These are phyloP conservation scores for Nymphaea thermarum DNA, from an alignment of 164 flowering plant species.

Conservation along the genomic window DNA sequence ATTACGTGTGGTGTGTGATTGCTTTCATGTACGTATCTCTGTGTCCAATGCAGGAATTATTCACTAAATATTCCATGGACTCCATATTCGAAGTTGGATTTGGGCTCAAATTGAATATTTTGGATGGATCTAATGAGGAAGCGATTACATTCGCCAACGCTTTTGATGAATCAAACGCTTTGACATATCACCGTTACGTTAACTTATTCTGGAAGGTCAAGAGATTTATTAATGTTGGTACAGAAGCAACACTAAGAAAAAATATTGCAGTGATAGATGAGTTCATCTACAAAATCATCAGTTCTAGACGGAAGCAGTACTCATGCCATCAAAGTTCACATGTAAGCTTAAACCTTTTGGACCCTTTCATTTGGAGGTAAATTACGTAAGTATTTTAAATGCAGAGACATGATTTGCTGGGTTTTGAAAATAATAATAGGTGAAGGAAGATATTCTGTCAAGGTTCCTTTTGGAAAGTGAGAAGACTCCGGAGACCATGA, in stretches of 20 bases:
- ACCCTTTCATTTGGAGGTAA: background rate
- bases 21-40: background rate
- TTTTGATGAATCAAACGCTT: constrained; percentile 16
- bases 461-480: constrained; percentile 34
- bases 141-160: constrained; percentile 9
- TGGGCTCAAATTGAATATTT: constrained; percentile 8
- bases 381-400: no score
- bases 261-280: constrained; percentile 17
- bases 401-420: background rate
- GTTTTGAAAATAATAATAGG: constrained; percentile 6
- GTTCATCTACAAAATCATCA: constrained; percentile 19
- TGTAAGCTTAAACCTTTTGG: background rate
- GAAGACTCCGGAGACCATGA: constrained; percentile 28
- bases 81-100: constrained; percentile 11
- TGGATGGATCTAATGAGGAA: constrained; percentile 3
- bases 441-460: constrained; percentile 38
- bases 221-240: constrained; percentile 20
- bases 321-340: no score
- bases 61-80: constrained; percentile 8
- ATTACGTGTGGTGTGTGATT: background rate
- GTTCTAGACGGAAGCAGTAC: constrained; percentile 9
- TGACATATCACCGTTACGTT: constrained; percentile 12
- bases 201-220: constrained; percentile 20
- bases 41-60: constrained; percentile 5
- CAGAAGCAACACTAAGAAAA: constrained; percentile 14